Base-by-base conservation (phyloP, 108 stramenopile species). In the Cylindrotheca fusiformis region DNA sequence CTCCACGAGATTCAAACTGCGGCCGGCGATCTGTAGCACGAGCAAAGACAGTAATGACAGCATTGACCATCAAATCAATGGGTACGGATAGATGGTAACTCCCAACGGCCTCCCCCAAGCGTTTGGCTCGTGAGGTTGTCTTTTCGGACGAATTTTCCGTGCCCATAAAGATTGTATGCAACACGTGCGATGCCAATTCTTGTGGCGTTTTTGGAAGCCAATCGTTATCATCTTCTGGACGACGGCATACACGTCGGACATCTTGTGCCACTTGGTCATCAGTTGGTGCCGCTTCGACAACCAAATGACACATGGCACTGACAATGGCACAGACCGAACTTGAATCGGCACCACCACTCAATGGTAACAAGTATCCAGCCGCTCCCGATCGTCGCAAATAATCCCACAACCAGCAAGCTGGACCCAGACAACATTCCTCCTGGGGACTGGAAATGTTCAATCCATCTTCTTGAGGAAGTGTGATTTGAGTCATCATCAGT, bases 401-500 rank as follows among this genome's bases (percentile, higher is more conserved):
- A 72, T 99, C 99, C 99, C 99, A 99, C 32, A 99, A 74, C 99
- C 99, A 99, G 79, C 97, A 97, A 22, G 99, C 99, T 1, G 99
- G 99, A 0, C 99, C 99, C 24, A 95, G 63, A 62, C 88, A 95
- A 67, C 97, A 98, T 74, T 99, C 97, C 74, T 99, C 97, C 74
- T 98, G 95, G 2, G 97, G 95, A 45, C 10, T 53, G 29, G 45
- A 31, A n/a, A 71, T 12, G 19, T 23, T n/a, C 22, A 63, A 1
- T 4, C 32, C 1, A n/a, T n/a, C n/a, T 6, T 49, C 4, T 0
- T 22, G 26, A 5, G 53, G 45, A 47, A 27, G 22, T 30, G 69
- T 63, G 24, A 41, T 0, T 32, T 49, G 2, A 33, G 25, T 28
- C 6, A 21, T 21, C 14, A 29, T 21, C 32, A 23, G 20, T 41